Evolutionary conservation across 2,329 filamentous ascomycete genomes (phyloP), one percentile per base, ranked within the genome.

Genomic region (Ramichloridium luteum): DNA sequence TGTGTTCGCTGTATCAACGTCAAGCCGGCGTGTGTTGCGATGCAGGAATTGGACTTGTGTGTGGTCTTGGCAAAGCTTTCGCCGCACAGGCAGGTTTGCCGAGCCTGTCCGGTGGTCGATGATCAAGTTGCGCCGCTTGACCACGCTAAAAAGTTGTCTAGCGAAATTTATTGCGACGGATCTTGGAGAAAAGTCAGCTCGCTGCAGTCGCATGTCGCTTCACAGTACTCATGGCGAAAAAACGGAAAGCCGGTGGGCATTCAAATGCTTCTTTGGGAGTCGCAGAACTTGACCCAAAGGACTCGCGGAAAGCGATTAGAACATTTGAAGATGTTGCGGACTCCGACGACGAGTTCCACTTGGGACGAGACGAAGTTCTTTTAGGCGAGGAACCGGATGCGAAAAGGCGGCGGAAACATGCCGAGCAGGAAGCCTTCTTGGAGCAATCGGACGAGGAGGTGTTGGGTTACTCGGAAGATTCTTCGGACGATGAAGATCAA

Each of bases 271-370:
- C 30, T 5, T 6, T 27, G 12, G 20, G n/a, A 9, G 16, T 27
- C 25, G 16, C 30, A n/a, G 38, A 41, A 22, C 25, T 44, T 9
- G 38, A 44, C 25, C 30, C 41, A 1, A 20, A 40, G 11, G 39
- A 45, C 4, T 48, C 77, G 20, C 73, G 74, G 31, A 68, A 85
- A 40, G 49, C 53, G 13, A 61, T 69, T 34, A 58, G 53, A 35
- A 77, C 72, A 2, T 88, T 71, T 56, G 77, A 88, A 57, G 84
- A 93, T 58, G 78, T 98, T 46, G 83, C 86, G 43, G 79, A 94
- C 55, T 92, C 85, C 1, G 84, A 93, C 56, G 90, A 98, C 56
- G 84, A 93, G 54, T 93, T 93, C 55, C 83, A 88, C 49, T 66
- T 86, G 37, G 79, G 86, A 42, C 74, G 80, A 43, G 90, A 98